These are phyloP conservation scores for Tetrapisispora fleetii DNA, from an alignment of 805 yeast species.

Conservation along the genomic window DNA sequence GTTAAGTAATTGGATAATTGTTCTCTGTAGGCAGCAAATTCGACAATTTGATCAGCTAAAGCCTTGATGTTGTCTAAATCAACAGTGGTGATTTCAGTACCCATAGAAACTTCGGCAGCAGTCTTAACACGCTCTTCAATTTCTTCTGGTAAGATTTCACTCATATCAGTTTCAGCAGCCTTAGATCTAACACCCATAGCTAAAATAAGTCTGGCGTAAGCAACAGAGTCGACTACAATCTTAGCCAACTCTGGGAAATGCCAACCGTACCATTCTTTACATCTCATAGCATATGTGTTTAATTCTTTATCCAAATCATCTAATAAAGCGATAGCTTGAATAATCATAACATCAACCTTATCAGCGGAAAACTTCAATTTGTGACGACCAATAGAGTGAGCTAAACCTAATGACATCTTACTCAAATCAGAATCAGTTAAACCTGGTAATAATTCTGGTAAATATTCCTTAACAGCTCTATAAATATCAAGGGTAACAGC, in stretches of 20 bases:
- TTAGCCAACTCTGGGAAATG: slow-evolving; percentile 99
- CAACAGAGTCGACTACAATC: slow-evolving; percentile 90
- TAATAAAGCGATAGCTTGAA: slow-evolving; percentile 93
- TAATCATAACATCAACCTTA: slow-evolving; percentile 98
- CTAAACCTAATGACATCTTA: slow-evolving; percentile 96
- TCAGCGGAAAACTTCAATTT: slow-evolving; percentile 96
- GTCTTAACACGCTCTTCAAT: slow-evolving; percentile 83
- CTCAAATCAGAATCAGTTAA: slow-evolving; percentile 72
- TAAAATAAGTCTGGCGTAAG: slow-evolving; percentile 88
- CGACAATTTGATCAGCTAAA: slow-evolving; percentile 93
- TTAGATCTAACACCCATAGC: slow-evolving; percentile 91
- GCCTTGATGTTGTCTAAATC: slow-evolving; percentile 83
- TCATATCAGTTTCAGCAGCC: slow-evolving; percentile 82
- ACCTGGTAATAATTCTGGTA: slow-evolving; percentile 93
- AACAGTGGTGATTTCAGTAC: slow-evolving; percentile 91
- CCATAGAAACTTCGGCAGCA: slow-evolving; percentile 97
- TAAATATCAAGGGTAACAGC: slow-evolving; percentile 89
- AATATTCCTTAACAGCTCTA: slow-evolving; percentile 89
- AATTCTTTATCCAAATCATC: slow-evolving; percentile 97
- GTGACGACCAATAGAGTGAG: slow-evolving; percentile 97
- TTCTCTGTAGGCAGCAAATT: slow-evolving; percentile 92
- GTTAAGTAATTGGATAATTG: slow-evolving; percentile 84
- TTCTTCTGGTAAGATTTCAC: slow-evolving; percentile 87
- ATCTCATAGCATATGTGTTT: slow-evolving; percentile 97
- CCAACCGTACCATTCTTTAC: slow-evolving; percentile 99